These are phyloP conservation scores for Candida ortonii DNA, from an alignment of 805 yeast genomes.

Conservation along the genomic window DNA sequence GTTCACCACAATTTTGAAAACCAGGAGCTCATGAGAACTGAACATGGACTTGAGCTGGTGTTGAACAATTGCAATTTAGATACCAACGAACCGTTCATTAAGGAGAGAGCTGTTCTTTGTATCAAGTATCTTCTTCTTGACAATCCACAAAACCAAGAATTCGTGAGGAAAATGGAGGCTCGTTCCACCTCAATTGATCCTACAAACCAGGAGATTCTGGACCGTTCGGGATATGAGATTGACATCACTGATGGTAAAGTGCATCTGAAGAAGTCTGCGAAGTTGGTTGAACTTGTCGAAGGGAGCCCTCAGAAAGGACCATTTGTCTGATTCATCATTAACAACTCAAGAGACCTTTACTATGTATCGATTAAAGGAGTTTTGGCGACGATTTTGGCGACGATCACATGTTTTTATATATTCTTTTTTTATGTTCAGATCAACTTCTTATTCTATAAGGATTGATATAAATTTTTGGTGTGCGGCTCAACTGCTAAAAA, in stretches of 20 bases:
- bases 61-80: slow-evolving; percentile 84
- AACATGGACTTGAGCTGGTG: slow-evolving; percentile 67
- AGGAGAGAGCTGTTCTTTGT: slow-evolving; percentile 82
- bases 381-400: too few species aligned
- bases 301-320: too few species aligned
- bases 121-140: slow-evolving; percentile 62
- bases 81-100: slow-evolving; percentile 81
- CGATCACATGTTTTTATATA: too few species aligned
- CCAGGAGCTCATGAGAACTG: slow-evolving; percentile 65
- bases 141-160: slow-evolving; percentile 68
- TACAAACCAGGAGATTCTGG: slow-evolving; percentile 41
- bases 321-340: too few species aligned
- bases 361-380: too few species aligned
- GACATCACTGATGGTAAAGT: slow-evolving; percentile 72
- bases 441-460: not conserved
- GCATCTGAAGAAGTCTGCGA: slow-evolving; percentile 38
- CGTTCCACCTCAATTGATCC: slow-evolving; percentile 58
- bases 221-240: slow-evolving; percentile 74
- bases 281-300: slow-evolving; percentile 19
- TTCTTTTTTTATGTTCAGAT: too few species aligned
- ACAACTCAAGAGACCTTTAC: too few species aligned
- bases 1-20: slow-evolving; percentile 47
- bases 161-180: slow-evolving; percentile 79
- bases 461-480: not conserved
- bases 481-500: slow-evolving; percentile 5